Evolutionary conservation across 1,139 yeast genomes (phyloP), one percentile per base, ranked within the genome.

Genomic region (Kazachstania sp.): DNA sequence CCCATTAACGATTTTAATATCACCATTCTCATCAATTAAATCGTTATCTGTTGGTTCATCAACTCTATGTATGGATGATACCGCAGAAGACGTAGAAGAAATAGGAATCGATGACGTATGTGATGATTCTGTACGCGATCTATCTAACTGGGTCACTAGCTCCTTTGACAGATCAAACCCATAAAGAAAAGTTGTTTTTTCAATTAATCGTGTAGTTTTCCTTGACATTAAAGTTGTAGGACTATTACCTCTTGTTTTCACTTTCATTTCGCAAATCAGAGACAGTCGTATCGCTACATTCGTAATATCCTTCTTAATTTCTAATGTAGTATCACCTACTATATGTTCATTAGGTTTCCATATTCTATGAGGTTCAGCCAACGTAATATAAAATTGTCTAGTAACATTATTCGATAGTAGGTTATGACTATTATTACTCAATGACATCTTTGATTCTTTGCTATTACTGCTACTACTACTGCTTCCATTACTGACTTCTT

Each of bases 311-410:
- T 74, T 77, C 59, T 75, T 75, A 41, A 82, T 64, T 7, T 76
- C 72, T 15, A 83, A 66, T 3, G 79, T 74, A 23, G 79, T 73
- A 54, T 78, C 81, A 7, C 92, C 92, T 1, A 73, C 68, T 3
- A 83, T 73, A 54, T 73, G 77, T 46, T 83, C 88, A 9, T 84
- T 84, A 0, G 90, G 87, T 36, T 71, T 67, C 71, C 66, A 60
- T 9, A 57, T 49, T 58, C 77, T 75, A 64, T 85, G 95, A 1
- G 95, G 92, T 49, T 82, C 81, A 54, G 81, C 83, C 48, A 86
- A 68, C 44, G 73, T 73, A 41, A 86, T 78, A 63, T 78, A 83
- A 63, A 86, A 83, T 54, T 83, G 87, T 46, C 76, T 74, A 51
- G 77, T 72, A 7, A 75, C 66, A 32, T 23, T 43, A 11, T 34